Evolutionary conservation across 768 basidiomycete species (phyloP).

Genomic region (Psilocybe cyanescens): DNA sequence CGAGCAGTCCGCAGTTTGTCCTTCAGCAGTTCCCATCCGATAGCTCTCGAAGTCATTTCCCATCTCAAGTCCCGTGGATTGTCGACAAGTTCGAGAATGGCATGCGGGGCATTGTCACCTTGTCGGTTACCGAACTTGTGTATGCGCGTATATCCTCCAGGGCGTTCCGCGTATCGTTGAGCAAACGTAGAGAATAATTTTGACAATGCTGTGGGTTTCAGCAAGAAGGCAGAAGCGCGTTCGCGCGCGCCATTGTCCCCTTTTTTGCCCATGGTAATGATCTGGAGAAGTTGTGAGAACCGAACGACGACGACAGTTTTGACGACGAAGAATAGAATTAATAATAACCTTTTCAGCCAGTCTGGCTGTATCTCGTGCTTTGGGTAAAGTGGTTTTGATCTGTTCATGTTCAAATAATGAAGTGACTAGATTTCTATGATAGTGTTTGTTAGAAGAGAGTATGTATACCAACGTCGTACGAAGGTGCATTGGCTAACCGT

Average conservation of each 20-base stretch:
- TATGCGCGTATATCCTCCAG: constrained; percentile 95
- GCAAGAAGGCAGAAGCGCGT: constrained; percentile 78
- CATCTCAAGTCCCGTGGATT: constrained; percentile 86
- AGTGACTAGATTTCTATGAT: constrained; percentile 84
- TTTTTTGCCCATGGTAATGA: constrained; percentile 92
- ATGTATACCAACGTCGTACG: background rate
- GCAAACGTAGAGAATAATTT: constrained; percentile 86
- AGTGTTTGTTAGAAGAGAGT: background rate
- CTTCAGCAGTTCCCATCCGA: constrained; percentile 82
- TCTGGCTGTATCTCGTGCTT: constrained; percentile 90
- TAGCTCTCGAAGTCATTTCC: constrained; percentile 85
- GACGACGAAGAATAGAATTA: background rate
- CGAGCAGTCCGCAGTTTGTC: constrained; percentile 51
- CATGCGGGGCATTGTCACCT: constrained; percentile 93
- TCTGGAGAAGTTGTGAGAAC: constrained; percentile 42
- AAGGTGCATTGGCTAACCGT: constrained; percentile 53
- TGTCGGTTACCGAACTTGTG: constrained; percentile 87
- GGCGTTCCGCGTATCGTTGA: constrained; percentile 76
- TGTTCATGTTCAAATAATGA: constrained; percentile 94
- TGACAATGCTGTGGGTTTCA: constrained; percentile 71
- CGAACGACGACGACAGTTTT: background rate
- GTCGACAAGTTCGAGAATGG: constrained; percentile 94
- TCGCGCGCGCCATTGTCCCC: constrained; percentile 71
- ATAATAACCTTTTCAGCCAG: constrained; percentile 84
- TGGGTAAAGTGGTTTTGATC: constrained; percentile 94